A percentile compares a stretch with the other conserved stretches of the same genome.
Conservation (phyloP, 257 asterid genomes). For the Nicotiana benthamiana region DNA sequence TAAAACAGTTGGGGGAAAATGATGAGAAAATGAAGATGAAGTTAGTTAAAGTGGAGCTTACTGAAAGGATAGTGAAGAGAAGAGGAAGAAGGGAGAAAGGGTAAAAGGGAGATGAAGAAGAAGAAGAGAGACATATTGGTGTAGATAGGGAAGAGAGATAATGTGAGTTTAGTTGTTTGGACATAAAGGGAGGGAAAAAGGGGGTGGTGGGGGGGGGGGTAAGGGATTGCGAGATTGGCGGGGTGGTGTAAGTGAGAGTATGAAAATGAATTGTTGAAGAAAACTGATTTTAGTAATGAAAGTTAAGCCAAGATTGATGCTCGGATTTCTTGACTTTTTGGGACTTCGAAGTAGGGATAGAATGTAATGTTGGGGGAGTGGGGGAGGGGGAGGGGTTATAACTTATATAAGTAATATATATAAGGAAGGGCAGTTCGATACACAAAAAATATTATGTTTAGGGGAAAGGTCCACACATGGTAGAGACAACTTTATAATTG, state of each 20-base stretch:
- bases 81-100: slow-evolving; percentile 7
- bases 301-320: slow-evolving; percentile 6
- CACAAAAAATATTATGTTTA: accelerated
- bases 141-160: not conserved
- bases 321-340: not conserved
- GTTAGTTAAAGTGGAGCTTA: slow-evolving; percentile 9
- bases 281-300: not conserved
- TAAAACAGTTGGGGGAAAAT: not conserved
- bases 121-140: slow-evolving; percentile 25
- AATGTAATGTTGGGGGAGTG: not conserved
- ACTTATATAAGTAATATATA: too few species aligned
- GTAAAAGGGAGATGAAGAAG: slow-evolving; percentile 12
- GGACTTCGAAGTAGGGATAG: not conserved
- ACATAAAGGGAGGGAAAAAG: slow-evolving; percentile 15
- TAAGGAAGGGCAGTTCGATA: too few species aligned
- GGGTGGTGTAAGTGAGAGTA: not conserved
- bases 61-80: slow-evolving; percentile 32
- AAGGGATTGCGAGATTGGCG: not conserved
- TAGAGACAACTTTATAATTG: too few species aligned
- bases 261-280: not conserved
- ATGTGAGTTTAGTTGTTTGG: slow-evolving; percentile 13
- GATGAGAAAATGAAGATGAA: not conserved
- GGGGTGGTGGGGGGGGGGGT: not conserved
- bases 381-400: not conserved
- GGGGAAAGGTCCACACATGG: too few species aligned